Percentiles rank a stretch among this genome's conserved stretches.
These are phyloP conservation scores for Hirsutella thompsonii DNA, from an alignment of 2,329 filamentous ascomycete genomes.

Conservation along the genomic window DNA sequence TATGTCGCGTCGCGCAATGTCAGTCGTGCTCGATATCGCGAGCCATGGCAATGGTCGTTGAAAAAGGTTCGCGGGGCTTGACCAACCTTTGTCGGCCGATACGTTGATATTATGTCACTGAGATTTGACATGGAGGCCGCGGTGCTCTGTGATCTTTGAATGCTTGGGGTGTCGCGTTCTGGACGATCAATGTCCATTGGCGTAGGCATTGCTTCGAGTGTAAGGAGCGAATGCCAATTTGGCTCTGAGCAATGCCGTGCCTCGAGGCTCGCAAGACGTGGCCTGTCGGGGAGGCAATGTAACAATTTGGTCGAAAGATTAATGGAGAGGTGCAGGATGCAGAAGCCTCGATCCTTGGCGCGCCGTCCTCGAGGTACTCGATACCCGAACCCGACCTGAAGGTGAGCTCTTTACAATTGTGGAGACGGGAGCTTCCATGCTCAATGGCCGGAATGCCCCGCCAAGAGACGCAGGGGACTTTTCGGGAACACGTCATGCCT, in stretches of 20 bases:
- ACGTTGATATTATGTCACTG: conserved; percentile 63
- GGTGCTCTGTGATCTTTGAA: conserved; percentile 31
- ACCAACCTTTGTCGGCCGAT: conserved; percentile 64
- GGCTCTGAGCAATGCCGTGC: not conserved
- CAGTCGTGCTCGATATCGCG: no score
- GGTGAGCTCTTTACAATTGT: no score
- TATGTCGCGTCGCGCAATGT: conserved; percentile 5
- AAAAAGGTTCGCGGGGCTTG: no score
- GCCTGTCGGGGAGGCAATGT: no score
- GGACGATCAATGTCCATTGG: conserved; percentile 44
- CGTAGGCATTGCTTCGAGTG: conserved; percentile 12
- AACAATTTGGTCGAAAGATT: not conserved
- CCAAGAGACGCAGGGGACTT: no score
- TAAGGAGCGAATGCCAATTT: not conserved
- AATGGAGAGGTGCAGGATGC: not conserved
- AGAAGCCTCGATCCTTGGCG: not conserved
- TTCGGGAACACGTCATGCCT: no score
- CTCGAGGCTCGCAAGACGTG: no score
- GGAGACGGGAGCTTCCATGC: no score
- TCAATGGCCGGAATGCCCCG: no score
- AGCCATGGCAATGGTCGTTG: no score
- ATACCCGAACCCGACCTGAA: not conserved
- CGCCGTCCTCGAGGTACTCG: no score
- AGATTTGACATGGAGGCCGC: conserved; percentile 49
- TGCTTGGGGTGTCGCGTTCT: conserved; percentile 31